Evolutionary conservation across 2,329 filamentous ascomycete species (phyloP).

Genomic region (Xylaria sp.): DNA sequence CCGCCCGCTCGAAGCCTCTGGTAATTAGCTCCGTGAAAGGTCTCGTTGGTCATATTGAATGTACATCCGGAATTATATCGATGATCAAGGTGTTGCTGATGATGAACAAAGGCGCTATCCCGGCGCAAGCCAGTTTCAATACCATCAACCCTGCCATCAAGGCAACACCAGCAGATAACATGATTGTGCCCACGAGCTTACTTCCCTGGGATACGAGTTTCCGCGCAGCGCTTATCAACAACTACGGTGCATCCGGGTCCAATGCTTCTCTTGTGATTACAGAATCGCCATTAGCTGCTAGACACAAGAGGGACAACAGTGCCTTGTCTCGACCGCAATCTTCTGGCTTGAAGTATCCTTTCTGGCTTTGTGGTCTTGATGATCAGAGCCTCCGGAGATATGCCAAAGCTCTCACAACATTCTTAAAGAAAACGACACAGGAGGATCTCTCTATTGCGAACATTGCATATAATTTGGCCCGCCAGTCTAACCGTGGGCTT

Average conservation of each 20-base stretch:
- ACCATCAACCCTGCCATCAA: constrained; percentile 38
- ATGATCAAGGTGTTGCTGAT: constrained; percentile 44
- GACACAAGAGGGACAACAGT: not conserved
- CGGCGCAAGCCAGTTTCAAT: constrained; percentile 43
- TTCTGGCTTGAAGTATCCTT: constrained; percentile 17
- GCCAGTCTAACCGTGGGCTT: constrained; percentile 40
- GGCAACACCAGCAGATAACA: constrained; percentile 22
- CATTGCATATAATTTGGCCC: constrained; percentile 42
- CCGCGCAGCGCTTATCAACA: constrained; percentile 42
- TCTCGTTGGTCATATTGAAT: constrained; percentile 44
- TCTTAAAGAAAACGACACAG: not conserved
- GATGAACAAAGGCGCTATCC: constrained; percentile 37
- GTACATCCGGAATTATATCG: constrained; percentile 38
- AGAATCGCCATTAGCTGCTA: constrained; percentile 18
- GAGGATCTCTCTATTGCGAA: constrained; percentile 29
- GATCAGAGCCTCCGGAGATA: constrained; percentile 31
- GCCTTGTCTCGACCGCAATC: not conserved
- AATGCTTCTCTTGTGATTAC: constrained; percentile 30
- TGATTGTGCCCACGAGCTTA: constrained; percentile 28
- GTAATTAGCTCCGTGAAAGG: constrained; percentile 43
- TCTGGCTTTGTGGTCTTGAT: constrained; percentile 33
- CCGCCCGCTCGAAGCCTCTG: constrained; percentile 7
- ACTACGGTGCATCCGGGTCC: constrained; percentile 44
- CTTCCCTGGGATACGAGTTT: constrained; percentile 31
- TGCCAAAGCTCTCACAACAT: constrained; percentile 21